Evolutionary conservation across 768 basidiomycete species (phyloP).

Genomic region (Pulveroboletus sp.): DNA sequence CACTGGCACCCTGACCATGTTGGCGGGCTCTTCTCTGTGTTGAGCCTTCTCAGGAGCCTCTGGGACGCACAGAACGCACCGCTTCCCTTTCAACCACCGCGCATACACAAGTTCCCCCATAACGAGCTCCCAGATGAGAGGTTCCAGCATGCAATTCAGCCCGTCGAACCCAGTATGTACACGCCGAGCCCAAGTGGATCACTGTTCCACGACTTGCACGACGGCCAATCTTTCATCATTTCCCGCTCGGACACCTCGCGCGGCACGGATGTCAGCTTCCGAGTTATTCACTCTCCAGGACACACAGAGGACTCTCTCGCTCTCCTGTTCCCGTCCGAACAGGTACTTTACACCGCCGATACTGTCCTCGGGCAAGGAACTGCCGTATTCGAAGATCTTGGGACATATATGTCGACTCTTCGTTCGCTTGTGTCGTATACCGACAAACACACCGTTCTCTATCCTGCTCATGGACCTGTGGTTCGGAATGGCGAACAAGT

Average conservation of each 20-base stretch:
- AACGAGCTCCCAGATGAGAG: slow-evolving; percentile 26
- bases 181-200: slow-evolving; percentile 39
- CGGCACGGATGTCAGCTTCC: slow-evolving; percentile 33
- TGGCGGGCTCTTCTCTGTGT: slow-evolving; percentile 67
- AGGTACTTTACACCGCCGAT: slow-evolving; percentile 84
- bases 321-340: slow-evolving; percentile 63
- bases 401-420: slow-evolving; percentile 62
- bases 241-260: slow-evolving; percentile 8
- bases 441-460: slow-evolving; percentile 52
- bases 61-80: slow-evolving; percentile 50
- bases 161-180: slow-evolving; percentile 41
- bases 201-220: slow-evolving; percentile 53
- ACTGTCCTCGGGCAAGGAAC: slow-evolving; percentile 89
- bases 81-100: slow-evolving; percentile 56
- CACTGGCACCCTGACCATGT: slow-evolving; percentile 90
- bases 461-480: slow-evolving; percentile 87
- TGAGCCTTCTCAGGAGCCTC: slow-evolving; percentile 57
- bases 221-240: slow-evolving; percentile 48
- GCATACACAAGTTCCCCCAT: slow-evolving; percentile 69
- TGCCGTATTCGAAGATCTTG: slow-evolving; percentile 82
- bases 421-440: slow-evolving; percentile 44
- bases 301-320: slow-evolving; percentile 86
- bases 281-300: slow-evolving; percentile 81
- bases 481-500: slow-evolving; percentile 55
- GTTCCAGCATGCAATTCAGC: slow-evolving; percentile 35